Base-by-base conservation (phyloP, 768 basidiomycete species). In the Termitomyces sp. region DNA sequence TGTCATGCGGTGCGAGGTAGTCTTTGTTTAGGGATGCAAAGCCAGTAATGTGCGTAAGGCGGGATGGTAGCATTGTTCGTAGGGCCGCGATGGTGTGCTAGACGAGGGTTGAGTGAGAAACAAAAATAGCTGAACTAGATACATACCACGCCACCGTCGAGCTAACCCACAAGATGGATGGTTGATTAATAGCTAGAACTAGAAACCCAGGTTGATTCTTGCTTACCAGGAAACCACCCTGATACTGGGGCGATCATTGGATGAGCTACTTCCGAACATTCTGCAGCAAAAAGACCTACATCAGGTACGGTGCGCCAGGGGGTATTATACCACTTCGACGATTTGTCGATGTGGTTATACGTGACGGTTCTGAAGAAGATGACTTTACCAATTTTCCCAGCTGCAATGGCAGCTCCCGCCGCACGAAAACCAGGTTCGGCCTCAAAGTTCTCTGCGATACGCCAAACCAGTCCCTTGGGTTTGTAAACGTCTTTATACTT, bases 231-330 rank as follows among this genome's bases (percentile, higher is more conserved):
- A 92, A 94, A 32, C 90, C 91, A 41, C 88, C 88, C 74, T 88
- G 87, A 64, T 88, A 87, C 85, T 88, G 57, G 20, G 46, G 34
- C 55, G 50, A n/a, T 26, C 36, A 24, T 47, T 10, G 29, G 37
- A 14, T 53, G 51, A 27, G 18, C 13, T 18, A 48, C 20, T 52
- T 60, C 3, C n/a, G 5, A n/a, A 37, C 44, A 20, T 41, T 20
- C 20, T 41, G n/a, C n/a, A 41, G 48, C 34, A 13, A 36, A 46
- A 22, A 34, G 10, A 46, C 57, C 64, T 63, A 89, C 88, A 60
- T 91, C 89, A 24, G 92, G 92, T 49, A 88, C 74, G 2, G 87
- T 88, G 41, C 92, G 77, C 93, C 93, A 94, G 37, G 85, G 81
- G 0, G 90, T 92, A 52, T 89, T 86, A 68, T 90, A 90, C 78